A percentile compares a stretch with the other conserved stretches of the same genome.
Evolutionary conservation across 2,329 filamentous ascomycete genomes (phyloP).

Genomic region (Apiospora kogelbergensis): DNA sequence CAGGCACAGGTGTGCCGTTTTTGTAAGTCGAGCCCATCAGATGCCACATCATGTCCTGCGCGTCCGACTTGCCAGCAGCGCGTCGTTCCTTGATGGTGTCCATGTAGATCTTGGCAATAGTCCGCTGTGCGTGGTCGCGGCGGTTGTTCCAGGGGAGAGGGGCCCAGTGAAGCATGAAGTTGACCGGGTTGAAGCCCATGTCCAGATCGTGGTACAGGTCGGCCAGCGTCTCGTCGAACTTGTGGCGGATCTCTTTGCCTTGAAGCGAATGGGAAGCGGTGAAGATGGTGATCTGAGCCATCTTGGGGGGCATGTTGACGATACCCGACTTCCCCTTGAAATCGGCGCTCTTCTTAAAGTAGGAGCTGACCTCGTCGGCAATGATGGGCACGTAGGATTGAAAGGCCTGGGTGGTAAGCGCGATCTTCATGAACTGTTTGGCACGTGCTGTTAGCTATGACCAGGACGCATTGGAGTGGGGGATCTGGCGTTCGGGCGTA

Average conservation of each 20-base stretch:
- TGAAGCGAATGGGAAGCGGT: slow-evolving; percentile 85
- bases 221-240: slow-evolving; percentile 79
- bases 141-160: slow-evolving; percentile 86
- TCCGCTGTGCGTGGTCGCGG: slow-evolving; percentile 76
- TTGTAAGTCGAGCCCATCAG: slow-evolving; percentile 86
- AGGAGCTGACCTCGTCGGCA: slow-evolving; percentile 69
- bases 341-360: slow-evolving; percentile 64
- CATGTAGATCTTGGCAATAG: slow-evolving; percentile 79
- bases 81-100: slow-evolving; percentile 77
- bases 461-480: neutral
- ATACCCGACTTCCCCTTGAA: slow-evolving; percentile 70
- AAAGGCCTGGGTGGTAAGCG: slow-evolving; percentile 74
- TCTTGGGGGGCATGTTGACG: slow-evolving; percentile 70
- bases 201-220: slow-evolving; percentile 85
- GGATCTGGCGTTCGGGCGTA: slow-evolving; percentile 34
- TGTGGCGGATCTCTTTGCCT: slow-evolving; percentile 77
- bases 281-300: slow-evolving; percentile 88
- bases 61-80: slow-evolving; percentile 46
- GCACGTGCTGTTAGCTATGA: neutral
- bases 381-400: slow-evolving; percentile 77
- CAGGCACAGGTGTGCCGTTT: slow-evolving; percentile 74
- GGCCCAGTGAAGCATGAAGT: slow-evolving; percentile 87
- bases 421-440: slow-evolving; percentile 74
- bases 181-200: slow-evolving; percentile 85
- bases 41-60: slow-evolving; percentile 85